Evolutionary conservation across 2,329 filamentous ascomycete species (phyloP), one percentile per base, ranked within the genome.

Genomic region (Coleophoma crateriformis): DNA sequence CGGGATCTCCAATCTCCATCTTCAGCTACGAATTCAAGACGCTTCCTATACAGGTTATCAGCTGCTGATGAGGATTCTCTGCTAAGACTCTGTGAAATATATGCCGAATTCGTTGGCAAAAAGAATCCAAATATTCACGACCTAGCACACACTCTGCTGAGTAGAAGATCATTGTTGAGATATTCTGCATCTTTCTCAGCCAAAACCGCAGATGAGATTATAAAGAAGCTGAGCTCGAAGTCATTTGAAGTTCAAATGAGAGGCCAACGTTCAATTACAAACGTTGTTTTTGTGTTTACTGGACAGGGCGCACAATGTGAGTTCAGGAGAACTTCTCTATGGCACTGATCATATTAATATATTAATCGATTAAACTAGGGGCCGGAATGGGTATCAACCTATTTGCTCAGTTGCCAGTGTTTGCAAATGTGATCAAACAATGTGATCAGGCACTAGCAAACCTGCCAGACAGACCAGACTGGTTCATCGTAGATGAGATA

Each of bases 401-500:
- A 4, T 13, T 43, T 12, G 22, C n/a, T 12, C 19, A 43, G 22
- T 43, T 22, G 11, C 19, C 14, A n/a, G 27, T 27, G 4, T 43
- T 43, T n/a, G 8, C 14, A 15, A 32, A 22, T 11, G n/a, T 32
- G 14, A 19, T 43, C 12, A 2, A 22, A 27, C 2, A 43, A 43
- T 43, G 41, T 13, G 41, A 43, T 5, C 11, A 22, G 11, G 41
- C 17, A 43, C 22, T 43, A 2, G n/a, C 17, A 13, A 22, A 12
- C 3, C 41, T 43, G 2, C n/a, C 17, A 13, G 41, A 43, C 7
- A 11, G 41, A 14, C 41, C 41, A 43, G 19, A 13, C 13, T 43
- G 41, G 41, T 22, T 19, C 12, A 11, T 43, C 6, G 41, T n/a
- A 11, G 33, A 67, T 34, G 67, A 71, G 53, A 62, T 72, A 5